A percentile compares a stretch with the other conserved stretches of the same genome.
These are phyloP conservation scores for Alternaria sp. DNA, from an alignment of 2,329 filamentous ascomycete genomes.

Conservation along the genomic window DNA sequence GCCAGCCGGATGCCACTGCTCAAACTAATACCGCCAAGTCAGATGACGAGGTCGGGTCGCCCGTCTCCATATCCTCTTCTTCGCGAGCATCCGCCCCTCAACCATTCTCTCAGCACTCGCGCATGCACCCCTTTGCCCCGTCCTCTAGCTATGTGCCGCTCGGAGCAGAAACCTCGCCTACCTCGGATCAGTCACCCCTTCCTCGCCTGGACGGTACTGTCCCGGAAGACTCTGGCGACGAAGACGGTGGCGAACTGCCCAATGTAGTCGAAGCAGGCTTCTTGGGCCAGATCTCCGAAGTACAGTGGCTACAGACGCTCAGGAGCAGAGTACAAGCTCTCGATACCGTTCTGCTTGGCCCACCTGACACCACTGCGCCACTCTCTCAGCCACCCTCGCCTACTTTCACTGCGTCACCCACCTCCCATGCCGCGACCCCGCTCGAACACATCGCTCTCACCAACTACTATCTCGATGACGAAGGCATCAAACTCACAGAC, in stretches of 20 bases:
- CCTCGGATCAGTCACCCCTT: not conserved
- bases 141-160: not conserved
- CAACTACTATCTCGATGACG: constrained; percentile 34
- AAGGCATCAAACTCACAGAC: constrained; percentile 18
- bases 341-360: constrained; percentile 10
- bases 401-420: not conserved
- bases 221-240: not conserved
- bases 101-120: not conserved
- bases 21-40: constrained; percentile 4
- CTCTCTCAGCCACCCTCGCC: not conserved
- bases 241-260: not conserved
- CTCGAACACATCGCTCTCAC: not conserved
- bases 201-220: not conserved
- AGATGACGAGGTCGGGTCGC: not conserved
- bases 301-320: constrained; percentile 27
- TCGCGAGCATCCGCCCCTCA: not conserved
- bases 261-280: constrained; percentile 8
- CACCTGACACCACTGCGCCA: not conserved
- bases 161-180: not conserved
- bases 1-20: not conserved
- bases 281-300: constrained; percentile 26
- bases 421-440: not conserved
- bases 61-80: constrained; percentile 1
- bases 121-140: not conserved
- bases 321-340: not conserved